Conservation (phyloP, 2,329 filamentous ascomycete species). For the Zasmidium cellare region DNA sequence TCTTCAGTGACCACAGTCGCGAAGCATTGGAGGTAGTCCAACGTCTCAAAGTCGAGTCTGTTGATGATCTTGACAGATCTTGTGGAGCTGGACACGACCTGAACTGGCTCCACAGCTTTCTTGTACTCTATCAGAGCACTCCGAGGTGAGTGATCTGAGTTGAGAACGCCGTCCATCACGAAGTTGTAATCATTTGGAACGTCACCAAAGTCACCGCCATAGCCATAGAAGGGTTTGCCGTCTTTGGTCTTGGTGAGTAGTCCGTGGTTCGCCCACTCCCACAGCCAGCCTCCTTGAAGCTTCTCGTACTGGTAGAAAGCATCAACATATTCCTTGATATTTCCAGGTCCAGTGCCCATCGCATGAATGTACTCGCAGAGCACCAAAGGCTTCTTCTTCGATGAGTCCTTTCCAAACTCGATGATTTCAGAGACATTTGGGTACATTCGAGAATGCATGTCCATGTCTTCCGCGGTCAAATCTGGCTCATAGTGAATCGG, state of each 20-base stretch:
- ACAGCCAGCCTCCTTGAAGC: constrained; percentile 62
- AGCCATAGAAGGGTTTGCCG: constrained; percentile 42
- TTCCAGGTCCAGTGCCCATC: constrained; percentile 74
- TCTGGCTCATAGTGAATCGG: constrained; percentile 70
- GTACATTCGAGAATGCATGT: constrained; percentile 71
- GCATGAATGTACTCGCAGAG: constrained; percentile 60
- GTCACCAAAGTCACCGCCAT: constrained; percentile 47
- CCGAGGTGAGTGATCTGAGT: constrained; percentile 43
- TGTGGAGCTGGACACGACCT: constrained; percentile 36
- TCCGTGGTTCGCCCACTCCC: constrained; percentile 50
- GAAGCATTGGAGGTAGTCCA: constrained; percentile 36
- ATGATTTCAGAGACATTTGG: constrained; percentile 55
- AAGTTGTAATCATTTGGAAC: constrained; percentile 44
- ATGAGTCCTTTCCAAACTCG: constrained; percentile 44
- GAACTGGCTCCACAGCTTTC: constrained; percentile 46
- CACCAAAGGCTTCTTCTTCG: constrained; percentile 54
- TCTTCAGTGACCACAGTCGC: constrained; percentile 21
- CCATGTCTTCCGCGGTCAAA: constrained; percentile 57
- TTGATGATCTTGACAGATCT: constrained; percentile 28
- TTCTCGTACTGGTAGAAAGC: constrained; percentile 61
- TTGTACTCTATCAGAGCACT: constrained; percentile 45
- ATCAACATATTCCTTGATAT: constrained; percentile 66
- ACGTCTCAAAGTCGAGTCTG: constrained; percentile 33
- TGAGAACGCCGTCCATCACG: constrained; percentile 46
- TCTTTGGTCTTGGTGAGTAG: constrained; percentile 41